Evolutionary conservation across 441 rosid species (phyloP).

Genomic region (Pelargonium fulgidum): DNA sequence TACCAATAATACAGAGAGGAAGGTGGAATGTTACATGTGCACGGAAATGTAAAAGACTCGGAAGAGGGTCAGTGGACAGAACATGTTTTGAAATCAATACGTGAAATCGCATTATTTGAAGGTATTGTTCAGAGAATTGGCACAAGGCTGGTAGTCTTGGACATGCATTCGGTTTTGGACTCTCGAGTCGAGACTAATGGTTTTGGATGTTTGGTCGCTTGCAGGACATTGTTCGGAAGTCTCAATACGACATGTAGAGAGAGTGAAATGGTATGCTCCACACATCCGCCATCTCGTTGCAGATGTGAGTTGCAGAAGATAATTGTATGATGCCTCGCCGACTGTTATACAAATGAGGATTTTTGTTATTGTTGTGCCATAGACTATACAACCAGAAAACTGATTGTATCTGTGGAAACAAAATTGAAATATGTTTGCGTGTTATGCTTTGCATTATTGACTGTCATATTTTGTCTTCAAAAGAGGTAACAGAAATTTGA

Average conservation of each 20-base stretch:
- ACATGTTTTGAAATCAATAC: conserved; percentile 43
- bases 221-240: conserved; percentile 77
- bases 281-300: conserved; percentile 85
- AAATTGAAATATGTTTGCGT: too few relatives aligned
- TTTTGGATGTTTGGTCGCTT: conserved; percentile 10
- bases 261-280: conserved; percentile 93
- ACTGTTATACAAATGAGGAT: too few relatives aligned
- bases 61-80: conserved; percentile 58
- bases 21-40: conserved; percentile 76
- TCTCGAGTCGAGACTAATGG: background rate
- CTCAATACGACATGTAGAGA: conserved; percentile 57
- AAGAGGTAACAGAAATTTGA: too few relatives aligned
- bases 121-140: conserved; percentile 35
- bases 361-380: too few relatives aligned
- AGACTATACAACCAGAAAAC: too few relatives aligned
- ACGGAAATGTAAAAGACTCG: conserved; percentile 74
- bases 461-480: too few relatives aligned
- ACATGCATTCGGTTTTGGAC: background rate
- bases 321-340: too few relatives aligned
- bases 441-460: too few relatives aligned
- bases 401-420: too few relatives aligned
- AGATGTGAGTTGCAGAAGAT: conserved; percentile 55
- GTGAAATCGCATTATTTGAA: conserved; percentile 58
- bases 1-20: conserved; percentile 41
- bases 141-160: background rate